Evolutionary conservation across 163 green algal genomes (phyloP), one percentile per base, ranked within the genome.

Genomic region (Scenedesmus sp.): DNA sequence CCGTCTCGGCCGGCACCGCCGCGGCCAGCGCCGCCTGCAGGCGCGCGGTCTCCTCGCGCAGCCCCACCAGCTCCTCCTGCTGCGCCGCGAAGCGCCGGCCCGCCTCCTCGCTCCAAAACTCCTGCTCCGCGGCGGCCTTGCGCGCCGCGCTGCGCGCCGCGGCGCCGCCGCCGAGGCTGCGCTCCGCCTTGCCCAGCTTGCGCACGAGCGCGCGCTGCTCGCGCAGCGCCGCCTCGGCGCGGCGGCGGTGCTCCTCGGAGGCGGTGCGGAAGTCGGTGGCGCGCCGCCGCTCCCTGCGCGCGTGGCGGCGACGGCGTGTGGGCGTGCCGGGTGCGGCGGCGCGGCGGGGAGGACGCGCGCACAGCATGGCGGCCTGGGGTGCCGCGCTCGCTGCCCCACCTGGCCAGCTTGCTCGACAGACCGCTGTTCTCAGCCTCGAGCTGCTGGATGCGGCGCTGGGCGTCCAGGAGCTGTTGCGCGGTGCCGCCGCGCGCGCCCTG

Each of bases 81-180:
- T 92, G 88, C 65, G 56, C 62, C 14, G 79, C 86, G 81, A 92
- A 92, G 39, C 84, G 79, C 31, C 84, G 63, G 1, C 86, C 86
- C 11, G 86, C 86, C 72, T 91, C 86, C 69, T 89, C 86, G 14
- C 82, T 79, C 86, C 86, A 91, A 63, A 73, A 89, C 71, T 91
- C 84, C 50, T 88, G 82, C 76, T 91, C 86, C 11, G 63, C 34
- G n/a, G 62, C 73, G 39, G 60, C 60, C 17, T 73, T 81, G 24
- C 60, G 45, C 14, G 60, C 74, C 22, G 60, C 74, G 48, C 24
- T 60, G 26, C 74, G 47, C 31, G 62, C 63, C 45, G 74, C 74
- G 6, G 74, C 14, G 24, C 57, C 63, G 58, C 39, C 71, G 14
- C 71, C 60, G n/a, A 82, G 44, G 39, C 78, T 88, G 63, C 85